Evolutionary conservation across 1,284 basidiomycete species (phyloP).

Genomic region (Ustilago curta): DNA sequence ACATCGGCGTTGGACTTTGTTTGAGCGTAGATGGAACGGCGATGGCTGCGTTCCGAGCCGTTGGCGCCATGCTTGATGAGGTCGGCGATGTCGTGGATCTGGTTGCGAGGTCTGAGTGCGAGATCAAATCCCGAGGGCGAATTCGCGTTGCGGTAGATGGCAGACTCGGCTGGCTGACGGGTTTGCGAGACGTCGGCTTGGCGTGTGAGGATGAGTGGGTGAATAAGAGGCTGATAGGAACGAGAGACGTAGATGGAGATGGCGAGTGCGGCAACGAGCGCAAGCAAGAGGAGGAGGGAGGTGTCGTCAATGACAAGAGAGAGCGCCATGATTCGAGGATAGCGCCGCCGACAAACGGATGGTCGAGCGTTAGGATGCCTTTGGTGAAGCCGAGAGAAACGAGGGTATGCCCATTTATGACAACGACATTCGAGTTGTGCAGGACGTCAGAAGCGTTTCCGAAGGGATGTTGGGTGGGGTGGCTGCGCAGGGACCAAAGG

Average conservation of each 20-base stretch:
- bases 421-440: conserved; percentile 1
- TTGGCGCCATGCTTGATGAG: conserved; percentile 48
- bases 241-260: conserved; percentile 52
- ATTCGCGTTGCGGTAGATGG: conserved; percentile 67
- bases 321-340: conserved; percentile 41
- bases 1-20: conserved; percentile 47
- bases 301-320: conserved; percentile 64
- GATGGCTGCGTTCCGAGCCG: conserved; percentile 24
- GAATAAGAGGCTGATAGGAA: conserved; percentile 62
- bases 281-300: conserved; percentile 55
- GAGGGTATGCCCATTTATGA: background rate
- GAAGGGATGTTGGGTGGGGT: too few species aligned
- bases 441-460: background rate
- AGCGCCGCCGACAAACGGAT: conserved; percentile 2
- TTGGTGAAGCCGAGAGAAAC: background rate
- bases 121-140: conserved; percentile 65
- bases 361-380: background rate
- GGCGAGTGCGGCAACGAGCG: conserved; percentile 49
- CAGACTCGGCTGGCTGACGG: conserved; percentile 56
- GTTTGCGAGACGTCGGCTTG: conserved; percentile 66
- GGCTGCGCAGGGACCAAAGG: background rate
- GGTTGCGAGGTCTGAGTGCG: conserved; percentile 54
- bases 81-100: conserved; percentile 50
- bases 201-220: conserved; percentile 65
- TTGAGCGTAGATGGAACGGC: conserved; percentile 42